These are phyloP conservation scores for Selenicereus undatus DNA, from an alignment of 148 eudicot species.

Conservation along the genomic window DNA sequence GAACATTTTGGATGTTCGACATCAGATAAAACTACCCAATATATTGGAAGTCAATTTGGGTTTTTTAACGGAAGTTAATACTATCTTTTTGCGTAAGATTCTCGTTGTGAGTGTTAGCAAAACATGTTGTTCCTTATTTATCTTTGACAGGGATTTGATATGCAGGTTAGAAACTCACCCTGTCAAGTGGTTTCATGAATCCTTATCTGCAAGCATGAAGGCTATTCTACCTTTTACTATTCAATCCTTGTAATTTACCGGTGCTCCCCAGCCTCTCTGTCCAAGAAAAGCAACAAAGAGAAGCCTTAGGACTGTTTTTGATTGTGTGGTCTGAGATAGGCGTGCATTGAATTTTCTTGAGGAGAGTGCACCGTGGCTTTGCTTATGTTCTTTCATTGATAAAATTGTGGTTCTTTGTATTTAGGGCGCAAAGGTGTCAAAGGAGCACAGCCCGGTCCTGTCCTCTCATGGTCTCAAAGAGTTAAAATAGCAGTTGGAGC, in stretches of 20 bases:
- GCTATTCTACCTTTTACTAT: background rate
- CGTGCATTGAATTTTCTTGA: background rate
- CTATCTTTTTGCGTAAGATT: background rate
- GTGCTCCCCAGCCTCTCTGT: too few species aligned
- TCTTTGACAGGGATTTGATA: background rate
- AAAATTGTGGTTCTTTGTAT: background rate
- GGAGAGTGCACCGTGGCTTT: background rate
- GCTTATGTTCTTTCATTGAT: constrained; percentile 7
- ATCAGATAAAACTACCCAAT: background rate
- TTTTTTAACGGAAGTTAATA: background rate
- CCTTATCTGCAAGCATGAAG: background rate
- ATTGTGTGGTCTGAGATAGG: background rate
- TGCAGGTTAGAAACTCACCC: background rate
- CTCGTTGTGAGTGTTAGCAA: background rate
- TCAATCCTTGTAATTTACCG: background rate
- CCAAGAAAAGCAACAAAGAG: background rate
- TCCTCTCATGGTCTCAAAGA: constrained; percentile 71
- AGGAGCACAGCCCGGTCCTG: constrained; percentile 78
- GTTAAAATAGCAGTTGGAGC: constrained; percentile 86
- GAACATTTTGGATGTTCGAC: background rate
- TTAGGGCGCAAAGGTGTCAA: constrained; percentile 74
- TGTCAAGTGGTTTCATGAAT: background rate
- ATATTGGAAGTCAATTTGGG: background rate
- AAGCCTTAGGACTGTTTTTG: background rate
- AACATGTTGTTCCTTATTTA: background rate